phyloP scores from a whole-genome alignment of 1,139 yeast genomes.

The Spencermartinsiella ligniputridi region DNA sequence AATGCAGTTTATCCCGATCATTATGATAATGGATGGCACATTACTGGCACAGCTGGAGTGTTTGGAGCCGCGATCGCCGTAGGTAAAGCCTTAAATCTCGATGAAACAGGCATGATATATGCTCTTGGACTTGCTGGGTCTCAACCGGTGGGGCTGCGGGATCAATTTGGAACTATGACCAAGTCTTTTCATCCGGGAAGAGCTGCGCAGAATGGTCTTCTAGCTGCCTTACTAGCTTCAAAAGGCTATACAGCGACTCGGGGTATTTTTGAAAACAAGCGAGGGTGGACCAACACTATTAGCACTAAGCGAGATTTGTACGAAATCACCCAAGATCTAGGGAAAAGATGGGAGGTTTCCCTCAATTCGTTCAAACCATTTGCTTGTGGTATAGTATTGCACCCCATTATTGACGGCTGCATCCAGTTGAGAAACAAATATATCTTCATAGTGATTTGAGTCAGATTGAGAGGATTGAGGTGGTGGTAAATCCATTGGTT shows the following conservation, averaged over 20 bases:
- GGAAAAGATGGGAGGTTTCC: constrained; percentile 5
- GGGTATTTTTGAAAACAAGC: constrained; percentile 6
- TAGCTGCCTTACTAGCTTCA: constrained; percentile 7
- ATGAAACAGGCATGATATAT: constrained; percentile 6
- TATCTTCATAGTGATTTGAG: neutral
- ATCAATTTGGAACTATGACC: constrained; percentile 10
- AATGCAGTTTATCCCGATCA: constrained; percentile 9
- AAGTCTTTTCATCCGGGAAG: constrained; percentile 9
- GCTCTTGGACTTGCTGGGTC: constrained; percentile 8
- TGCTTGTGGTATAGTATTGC: constrained; percentile 9
- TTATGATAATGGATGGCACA: constrained; percentile 9
- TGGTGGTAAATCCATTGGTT: constrained; percentile 7
- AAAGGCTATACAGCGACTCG: constrained; percentile 8
- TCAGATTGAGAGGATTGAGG: constrained; percentile 3
- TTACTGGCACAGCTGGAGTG: constrained; percentile 7
- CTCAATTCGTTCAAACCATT: constrained; percentile 9
- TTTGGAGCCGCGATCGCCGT: constrained; percentile 9
- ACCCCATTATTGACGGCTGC: constrained; percentile 9
- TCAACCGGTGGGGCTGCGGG: constrained; percentile 9
- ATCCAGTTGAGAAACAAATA: constrained; percentile 2
- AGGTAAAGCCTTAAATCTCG: constrained; percentile 6
- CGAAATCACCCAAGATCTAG: constrained; percentile 6
- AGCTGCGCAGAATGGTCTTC: constrained; percentile 9
- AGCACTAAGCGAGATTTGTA: constrained; percentile 7
- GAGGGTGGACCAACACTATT: constrained; percentile 7